Evolutionary conservation across 306 rosid genomes (phyloP).

Genomic region (Erythrophleum fordii): DNA sequence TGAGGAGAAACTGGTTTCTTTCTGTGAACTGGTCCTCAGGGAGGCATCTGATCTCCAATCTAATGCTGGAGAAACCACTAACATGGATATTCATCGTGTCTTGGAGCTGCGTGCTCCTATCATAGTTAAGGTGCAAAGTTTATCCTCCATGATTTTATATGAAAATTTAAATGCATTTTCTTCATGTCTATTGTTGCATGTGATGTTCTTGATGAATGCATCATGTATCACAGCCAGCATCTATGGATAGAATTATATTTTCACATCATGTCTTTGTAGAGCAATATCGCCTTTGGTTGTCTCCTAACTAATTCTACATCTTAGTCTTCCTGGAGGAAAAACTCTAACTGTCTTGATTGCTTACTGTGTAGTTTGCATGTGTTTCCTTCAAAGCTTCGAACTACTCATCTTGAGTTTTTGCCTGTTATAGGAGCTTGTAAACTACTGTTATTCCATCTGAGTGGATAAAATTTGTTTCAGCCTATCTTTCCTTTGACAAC

Average conservation of each 20-base stretch:
- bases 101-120: slow-evolving; percentile 92
- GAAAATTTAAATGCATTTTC: slow-evolving; percentile 29
- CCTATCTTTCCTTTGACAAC: not conserved
- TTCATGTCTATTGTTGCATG: slow-evolving; percentile 5
- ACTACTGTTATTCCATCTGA: slow-evolving; percentile 7
- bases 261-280: not conserved
- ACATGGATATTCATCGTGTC: slow-evolving; percentile 89
- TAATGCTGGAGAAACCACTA: slow-evolving; percentile 72
- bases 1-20: slow-evolving; percentile 86
- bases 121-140: slow-evolving; percentile 74
- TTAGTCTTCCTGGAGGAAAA: not conserved
- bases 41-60: slow-evolving; percentile 98
- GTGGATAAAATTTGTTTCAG: slow-evolving; percentile 21
- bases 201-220: slow-evolving; percentile 8
- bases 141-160: slow-evolving; percentile 9
- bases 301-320: not conserved
- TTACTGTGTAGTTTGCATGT: not conserved
- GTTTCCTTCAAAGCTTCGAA: not conserved
- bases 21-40: slow-evolving; percentile 89
- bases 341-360: not conserved
- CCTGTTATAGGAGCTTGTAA: slow-evolving; percentile 6
- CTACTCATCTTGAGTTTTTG: not conserved
- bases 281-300: not conserved
- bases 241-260: slow-evolving; percentile 14
- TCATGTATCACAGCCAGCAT: slow-evolving; percentile 1